A percentile compares a stretch with the other conserved stretches of the same genome.
Conservation (phyloP, 805 yeast species). For the Zygotorulaspora danielsina region DNA sequence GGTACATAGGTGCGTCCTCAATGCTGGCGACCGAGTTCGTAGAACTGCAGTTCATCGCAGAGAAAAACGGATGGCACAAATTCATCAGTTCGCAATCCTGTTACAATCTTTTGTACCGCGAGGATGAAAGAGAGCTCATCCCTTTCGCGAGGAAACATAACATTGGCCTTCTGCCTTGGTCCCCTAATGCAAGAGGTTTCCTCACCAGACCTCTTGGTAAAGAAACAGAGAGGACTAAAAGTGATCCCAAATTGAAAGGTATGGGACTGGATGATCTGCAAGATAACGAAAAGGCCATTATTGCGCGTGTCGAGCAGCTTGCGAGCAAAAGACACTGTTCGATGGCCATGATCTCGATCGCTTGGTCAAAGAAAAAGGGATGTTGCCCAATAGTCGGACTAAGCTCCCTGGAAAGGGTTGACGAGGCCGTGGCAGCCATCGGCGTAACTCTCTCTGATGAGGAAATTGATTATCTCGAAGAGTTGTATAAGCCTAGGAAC, state of each 20-base stretch:
- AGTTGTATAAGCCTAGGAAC: slow-evolving; percentile 18
- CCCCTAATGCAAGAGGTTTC: slow-evolving; percentile 54
- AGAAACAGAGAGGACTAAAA: slow-evolving; percentile 14
- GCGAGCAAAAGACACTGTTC: slow-evolving; percentile 44
- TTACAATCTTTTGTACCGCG: slow-evolving; percentile 55
- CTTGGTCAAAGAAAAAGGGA: slow-evolving; percentile 53
- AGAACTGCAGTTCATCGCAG: slow-evolving; percentile 52
- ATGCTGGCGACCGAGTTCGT: slow-evolving; percentile 56
- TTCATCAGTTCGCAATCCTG: slow-evolving; percentile 57
- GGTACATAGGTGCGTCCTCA: slow-evolving; percentile 62
- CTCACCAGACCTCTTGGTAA: slow-evolving; percentile 45
- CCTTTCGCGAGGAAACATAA: slow-evolving; percentile 50
- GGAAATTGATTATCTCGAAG: slow-evolving; percentile 23
- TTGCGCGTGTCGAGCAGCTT: slow-evolving; percentile 51
- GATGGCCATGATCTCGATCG: slow-evolving; percentile 54
- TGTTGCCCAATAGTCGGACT: slow-evolving; percentile 54
- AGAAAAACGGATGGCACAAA: slow-evolving; percentile 51
- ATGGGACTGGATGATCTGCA: slow-evolving; percentile 5
- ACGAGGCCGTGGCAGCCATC: slow-evolving; percentile 47
- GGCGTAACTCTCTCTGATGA: slow-evolving; percentile 36
- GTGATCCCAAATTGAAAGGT: slow-evolving; percentile 10
- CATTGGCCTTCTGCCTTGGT: slow-evolving; percentile 58
- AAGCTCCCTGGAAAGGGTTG: slow-evolving; percentile 46
- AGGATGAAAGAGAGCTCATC: slow-evolving; percentile 60
- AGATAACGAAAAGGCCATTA: slow-evolving; percentile 34